Base-by-base conservation (phyloP, 768 basidiomycete genomes). In the Boletus huronensis region DNA sequence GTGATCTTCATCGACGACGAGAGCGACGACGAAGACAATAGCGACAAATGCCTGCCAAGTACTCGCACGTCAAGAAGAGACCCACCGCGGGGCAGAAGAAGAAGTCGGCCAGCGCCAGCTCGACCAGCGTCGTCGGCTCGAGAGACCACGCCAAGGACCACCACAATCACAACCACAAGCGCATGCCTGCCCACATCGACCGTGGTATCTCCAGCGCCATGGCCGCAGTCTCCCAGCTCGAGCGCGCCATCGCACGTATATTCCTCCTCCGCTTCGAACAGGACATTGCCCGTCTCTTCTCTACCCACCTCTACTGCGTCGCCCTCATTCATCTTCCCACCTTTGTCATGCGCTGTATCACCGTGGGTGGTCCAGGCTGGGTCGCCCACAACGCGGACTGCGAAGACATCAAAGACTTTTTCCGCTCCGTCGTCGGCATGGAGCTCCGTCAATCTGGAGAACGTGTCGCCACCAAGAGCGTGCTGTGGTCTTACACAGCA, bases 401-500 rank as follows among this genome's bases (percentile, higher is more conserved):
- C 47, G 87, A 88, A 53, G 86, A 85, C 53, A 76, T 90, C 65
- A 88, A 86, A 56, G 87, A 89, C 62, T 88, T 87, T 66, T 83
- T 88, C 68, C 77, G 87, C 17, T 77, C 82, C 1, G 80, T 79
- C 44, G 81, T 90, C 57, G 79, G 78, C 55, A 88, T 90, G 87
- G 87, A 90, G 65, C 77, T 90, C 70, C 78, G 88, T 28, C 85
- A 90, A 68, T 84, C 85, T 0, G 88, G 87, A 17, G 87, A 89
- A 60, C 78, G 87, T 29, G 85, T 88, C 19, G 88, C 88, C 8
- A 88, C 87, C 8, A 89, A 88, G 76, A 87, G 84, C 61, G 84
- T 88, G 19, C 70, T 89, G 51, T 89, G 87, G 87, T 85, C 84
- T 1, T 89, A 89, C 69, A 89, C 88, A 2, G 87, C 85, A 31